Evolutionary conservation across 805 yeast genomes (phyloP), one percentile per base, ranked within the genome.

Genomic region (Teunomyces funiuensis): DNA sequence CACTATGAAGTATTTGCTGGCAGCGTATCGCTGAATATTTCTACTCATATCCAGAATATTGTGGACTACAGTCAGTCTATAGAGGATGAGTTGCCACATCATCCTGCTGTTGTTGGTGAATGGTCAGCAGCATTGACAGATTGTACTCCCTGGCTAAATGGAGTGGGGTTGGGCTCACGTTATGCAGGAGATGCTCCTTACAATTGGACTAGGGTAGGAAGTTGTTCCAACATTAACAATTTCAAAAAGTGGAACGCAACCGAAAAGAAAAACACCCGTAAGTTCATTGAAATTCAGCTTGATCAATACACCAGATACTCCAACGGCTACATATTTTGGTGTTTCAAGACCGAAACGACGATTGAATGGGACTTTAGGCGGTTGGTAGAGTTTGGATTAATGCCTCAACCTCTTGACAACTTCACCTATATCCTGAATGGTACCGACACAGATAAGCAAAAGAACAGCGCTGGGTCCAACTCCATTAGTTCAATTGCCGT

Each of bases 111-210:
- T 6, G 77, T 80, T 29, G 87, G 88, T 3, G 88, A 83, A 60
- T 83, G 83, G 82, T 73, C 82, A 15, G 87, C 81, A 15, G 97
- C 97, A 1, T 73, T 90, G 50, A 89, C 96, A 3, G 97, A 90
- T 66, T 90, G 97, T 70, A 79, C 93, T 5, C 73, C 74, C 44
- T 85, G 95, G 95, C 68, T 90, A 36, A 90, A 90, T 55, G 97
- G 97, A 57, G 90, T 85, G 15, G 82, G 82, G 41, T 40, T 46
- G 27, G 52, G 52, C 43, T 69, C 85, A 1, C 70, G 88, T 42
- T 82, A 70, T 52, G 83, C 74, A 31, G 80, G 77, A 1, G 61
- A 59, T 42, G 38, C 45, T 6, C 64, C 76, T 3, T 77, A 64
- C 47, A 39, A 45, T 6, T 56, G 55, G 31, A 45, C 49, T 11